These are phyloP conservation scores for Astrothelium macrocarpum DNA, from an alignment of 495 filamentous ascomycete genomes.

Conservation along the genomic window DNA sequence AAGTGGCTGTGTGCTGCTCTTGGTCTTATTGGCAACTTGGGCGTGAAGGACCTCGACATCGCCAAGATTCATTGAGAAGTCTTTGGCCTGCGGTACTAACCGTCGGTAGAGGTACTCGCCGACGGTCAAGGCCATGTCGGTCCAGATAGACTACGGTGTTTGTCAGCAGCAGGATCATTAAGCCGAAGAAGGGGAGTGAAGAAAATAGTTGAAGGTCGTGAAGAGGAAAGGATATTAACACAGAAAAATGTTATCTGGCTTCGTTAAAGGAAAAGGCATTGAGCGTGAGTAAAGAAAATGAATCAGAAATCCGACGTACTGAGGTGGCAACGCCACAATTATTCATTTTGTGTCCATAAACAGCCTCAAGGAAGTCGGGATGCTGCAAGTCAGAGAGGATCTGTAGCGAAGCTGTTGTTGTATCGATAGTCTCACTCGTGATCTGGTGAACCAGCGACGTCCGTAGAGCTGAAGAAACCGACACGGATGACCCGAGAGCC, in stretches of 20 bases:
- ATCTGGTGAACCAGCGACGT: background rate
- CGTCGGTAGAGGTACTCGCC: conserved; percentile 8
- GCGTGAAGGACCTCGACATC: conserved; percentile 21
- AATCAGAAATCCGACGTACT: no score
- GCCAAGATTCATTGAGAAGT: conserved; percentile 28
- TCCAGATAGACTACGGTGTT: background rate
- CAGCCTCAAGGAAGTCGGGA: conserved; percentile 8
- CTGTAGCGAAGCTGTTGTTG: background rate
- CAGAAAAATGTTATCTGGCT: no score
- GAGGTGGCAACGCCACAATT: conserved; percentile 31
- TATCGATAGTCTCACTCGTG: background rate
- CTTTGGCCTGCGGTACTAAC: conserved; percentile 8
- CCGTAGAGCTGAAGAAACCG: background rate
- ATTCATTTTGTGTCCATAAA: conserved; percentile 36
- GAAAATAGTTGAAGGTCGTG: no score
- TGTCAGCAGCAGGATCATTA: background rate
- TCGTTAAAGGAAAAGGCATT: no score
- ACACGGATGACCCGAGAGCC: no score
- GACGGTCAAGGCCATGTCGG: background rate
- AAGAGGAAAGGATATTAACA: no score
- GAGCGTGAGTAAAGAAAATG: no score
- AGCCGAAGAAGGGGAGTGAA: background rate
- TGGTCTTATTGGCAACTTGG: conserved; percentile 4
- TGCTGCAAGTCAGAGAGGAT: background rate
- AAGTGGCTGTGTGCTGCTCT: conserved; percentile 28